Base-by-base conservation (phyloP, 2,329 filamentous ascomycete species). In the Ophiostoma australiae region DNA sequence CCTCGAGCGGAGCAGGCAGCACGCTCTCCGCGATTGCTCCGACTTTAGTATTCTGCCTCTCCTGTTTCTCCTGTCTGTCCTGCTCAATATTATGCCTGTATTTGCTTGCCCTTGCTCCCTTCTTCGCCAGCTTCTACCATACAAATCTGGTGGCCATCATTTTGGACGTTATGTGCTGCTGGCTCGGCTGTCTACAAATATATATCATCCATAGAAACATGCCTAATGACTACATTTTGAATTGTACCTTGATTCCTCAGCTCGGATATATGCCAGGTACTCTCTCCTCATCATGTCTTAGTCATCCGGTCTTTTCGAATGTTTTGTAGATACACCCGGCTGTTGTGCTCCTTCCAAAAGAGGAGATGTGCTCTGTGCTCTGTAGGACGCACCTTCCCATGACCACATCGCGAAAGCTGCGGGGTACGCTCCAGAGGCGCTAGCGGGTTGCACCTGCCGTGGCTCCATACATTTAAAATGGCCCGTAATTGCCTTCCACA, bases 401-500 rank as follows among this genome's bases (percentile, higher is more conserved):
- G 63, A 39, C 20, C 44, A 48, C 20, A 48, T 48, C 17, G 44
- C 7, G 37, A 23, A 37, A 39, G 63, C 67, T 71, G 70, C 70
- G 70, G 70, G 70, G 67, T 69, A 68, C 10, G 27, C 11, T 27
- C 20, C 8, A 31, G 52, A 35, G 63, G 66, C 63, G 41, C 70
- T 69, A 69, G 70, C 69, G 70, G 44, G 41, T 39, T 69, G 68
- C 70, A 58, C 70, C 70, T 71, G 70, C 70, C 70, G 67, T 67
- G 61, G 61, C 61, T 37, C 61, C 58, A 71, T 71, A 58, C 67
- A 17, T 33, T 33, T 63, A 63, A 63, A 63, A 63, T 63, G 31
- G 58, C 31, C 58, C 58, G 58, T 35, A 63, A 35, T 7, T 63
- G 58, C 58, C 58, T 63, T 63, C 52, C 31, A 58, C 39, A 35